A percentile compares a stretch with the other conserved stretches of the same genome.
phyloP scores from a whole-genome alignment of 441 rosid genomes.

The Euphorbia schlechtendalii region DNA sequence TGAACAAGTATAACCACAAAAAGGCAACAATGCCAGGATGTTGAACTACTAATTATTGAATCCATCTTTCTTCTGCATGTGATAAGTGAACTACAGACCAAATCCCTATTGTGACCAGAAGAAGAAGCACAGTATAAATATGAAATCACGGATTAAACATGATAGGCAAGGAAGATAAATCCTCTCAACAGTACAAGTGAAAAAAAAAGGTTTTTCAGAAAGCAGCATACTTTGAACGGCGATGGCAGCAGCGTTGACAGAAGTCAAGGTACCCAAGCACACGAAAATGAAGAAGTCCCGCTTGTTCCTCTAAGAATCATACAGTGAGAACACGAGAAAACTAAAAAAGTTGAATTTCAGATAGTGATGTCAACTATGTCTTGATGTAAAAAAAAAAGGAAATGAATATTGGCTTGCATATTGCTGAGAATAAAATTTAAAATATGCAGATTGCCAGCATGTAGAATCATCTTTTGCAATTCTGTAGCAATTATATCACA shows the following conservation, averaged over 20 bases:
- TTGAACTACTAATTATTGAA: conserved; percentile 43
- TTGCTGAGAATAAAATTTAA: too few relatives aligned
- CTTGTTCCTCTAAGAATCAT: conserved; percentile 62
- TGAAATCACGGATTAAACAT: not conserved
- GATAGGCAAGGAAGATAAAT: not conserved
- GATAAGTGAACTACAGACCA: conserved; percentile 39
- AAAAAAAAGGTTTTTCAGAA: conserved; percentile 2
- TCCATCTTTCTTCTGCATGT: conserved; percentile 42
- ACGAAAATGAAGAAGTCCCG: conserved; percentile 73
- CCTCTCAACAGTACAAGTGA: not conserved
- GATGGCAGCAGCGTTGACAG: conserved; percentile 37
- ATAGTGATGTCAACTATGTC: too few relatives aligned
- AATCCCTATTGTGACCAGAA: conserved; percentile 42
- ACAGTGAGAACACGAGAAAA: conserved; percentile 4
- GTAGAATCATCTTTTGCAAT: too few relatives aligned
- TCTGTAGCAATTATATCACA: too few relatives aligned
- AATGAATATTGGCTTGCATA: too few relatives aligned
- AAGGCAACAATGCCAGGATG: conserved; percentile 60
- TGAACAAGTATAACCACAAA: conserved; percentile 44
- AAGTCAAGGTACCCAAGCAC: conserved; percentile 53
- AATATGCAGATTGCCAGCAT: too few relatives aligned
- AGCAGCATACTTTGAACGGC: conserved; percentile 80
- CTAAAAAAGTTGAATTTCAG: conserved; percentile 1
- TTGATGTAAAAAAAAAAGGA: too few relatives aligned
- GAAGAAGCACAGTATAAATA: not conserved